Base-by-base conservation (phyloP, 768 basidiomycete species). In the Cyclocybe aegerita region DNA sequence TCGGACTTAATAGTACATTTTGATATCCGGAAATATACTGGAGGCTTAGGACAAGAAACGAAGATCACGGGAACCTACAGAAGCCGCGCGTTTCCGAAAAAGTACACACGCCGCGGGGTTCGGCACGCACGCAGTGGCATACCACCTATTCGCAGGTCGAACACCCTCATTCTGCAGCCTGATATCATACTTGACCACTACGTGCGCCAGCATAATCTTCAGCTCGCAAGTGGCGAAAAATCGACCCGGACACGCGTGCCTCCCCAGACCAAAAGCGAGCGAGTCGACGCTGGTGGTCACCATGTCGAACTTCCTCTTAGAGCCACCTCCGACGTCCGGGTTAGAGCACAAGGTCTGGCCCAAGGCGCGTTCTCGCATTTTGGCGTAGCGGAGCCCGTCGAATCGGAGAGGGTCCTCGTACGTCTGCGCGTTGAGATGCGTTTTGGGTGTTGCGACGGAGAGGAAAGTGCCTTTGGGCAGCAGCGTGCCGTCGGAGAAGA, bases 351-450 rank as follows among this genome's bases (percentile, higher is more conserved):
- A n/a, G 4, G 1, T 23, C 23, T 23, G 23, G 23, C 5, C 5
- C 23, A 23, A 23, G 23, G 23, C 3, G 23, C 23, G 23, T 9
- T 54, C 60, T 43, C 62, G 54, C 53, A 64, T 56, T n/a, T 64
- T 59, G 42, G 64, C 43, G 56, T 75, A 80, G 2, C 79, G 67
- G 51, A 71, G 71, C 0, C 71, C 71, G 39, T 77, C 71, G 54
- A 80, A 81, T 10, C 49, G 53, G 9, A 60, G 48, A 0, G 76
- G 57, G 45, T 73, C 54, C 4, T 56, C 30, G 41, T 68, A 56
- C 11, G 46, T 37, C 5, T 37, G 54, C 30, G 43, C 33, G 32
- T 64, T 58, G 34, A 57, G 58, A 39, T 79, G 77, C n/a, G 63
- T 60, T 1, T 65, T 60, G 7, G 52, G 39, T 4, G 60, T 32